phyloP scores from a whole-genome alignment of 106 monocot genomes.

The Triglochin maritima region DNA sequence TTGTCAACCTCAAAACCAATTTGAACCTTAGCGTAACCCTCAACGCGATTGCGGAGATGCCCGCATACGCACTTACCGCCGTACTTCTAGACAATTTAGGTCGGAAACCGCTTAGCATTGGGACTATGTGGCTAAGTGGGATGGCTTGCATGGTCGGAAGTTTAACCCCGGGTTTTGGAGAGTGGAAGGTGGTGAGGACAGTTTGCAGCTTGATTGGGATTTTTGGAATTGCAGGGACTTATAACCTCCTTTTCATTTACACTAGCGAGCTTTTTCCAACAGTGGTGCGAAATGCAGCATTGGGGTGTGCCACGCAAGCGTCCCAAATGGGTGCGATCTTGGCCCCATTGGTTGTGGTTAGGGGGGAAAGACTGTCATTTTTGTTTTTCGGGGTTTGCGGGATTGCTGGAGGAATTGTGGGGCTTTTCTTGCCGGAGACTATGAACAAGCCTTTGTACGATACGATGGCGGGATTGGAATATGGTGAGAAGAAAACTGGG shows the following conservation, averaged over 20 bases:
- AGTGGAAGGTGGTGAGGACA: constrained; percentile 18
- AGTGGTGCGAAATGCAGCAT: constrained; percentile 49
- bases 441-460: constrained; percentile 10
- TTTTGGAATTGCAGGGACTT: constrained; percentile 65
- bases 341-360: constrained; percentile 49
- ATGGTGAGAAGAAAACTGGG: background rate
- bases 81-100: constrained; percentile 37
- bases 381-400: constrained; percentile 11
- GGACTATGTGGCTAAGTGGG: constrained; percentile 55
- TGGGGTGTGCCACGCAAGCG: constrained; percentile 43
- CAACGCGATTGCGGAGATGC: constrained; percentile 63
- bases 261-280: constrained; percentile 70
- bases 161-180: background rate
- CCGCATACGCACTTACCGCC: constrained; percentile 47
- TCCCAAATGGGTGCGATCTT: constrained; percentile 47
- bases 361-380: constrained; percentile 9
- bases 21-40: constrained; percentile 50
- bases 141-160: constrained; percentile 29
- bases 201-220: constrained; percentile 53
- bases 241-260: constrained; percentile 50
- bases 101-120: constrained; percentile 32
- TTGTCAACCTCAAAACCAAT: constrained; percentile 69
- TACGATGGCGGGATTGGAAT: constrained; percentile 14
- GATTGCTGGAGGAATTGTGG: constrained; percentile 6
- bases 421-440: constrained; percentile 15